Percentiles rank a stretch among this genome's conserved stretches.
Evolutionary conservation across 495 filamentous ascomycete genomes (phyloP).

Genomic region (Penicillium tannophilum): DNA sequence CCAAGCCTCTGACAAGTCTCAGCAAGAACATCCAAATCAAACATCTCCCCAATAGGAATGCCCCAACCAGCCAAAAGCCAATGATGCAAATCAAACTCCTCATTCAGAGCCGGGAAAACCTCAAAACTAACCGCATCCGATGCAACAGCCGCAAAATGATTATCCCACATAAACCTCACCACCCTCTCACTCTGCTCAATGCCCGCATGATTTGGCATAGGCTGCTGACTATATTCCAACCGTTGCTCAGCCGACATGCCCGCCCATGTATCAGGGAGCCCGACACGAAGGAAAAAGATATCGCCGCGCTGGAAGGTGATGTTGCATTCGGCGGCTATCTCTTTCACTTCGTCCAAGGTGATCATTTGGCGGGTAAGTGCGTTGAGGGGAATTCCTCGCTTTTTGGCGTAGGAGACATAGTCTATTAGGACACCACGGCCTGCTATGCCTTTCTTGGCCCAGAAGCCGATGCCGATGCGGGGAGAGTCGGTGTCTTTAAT

Average conservation of each 20-base stretch:
- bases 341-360: slow-evolving; percentile 51
- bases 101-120: slow-evolving; percentile 57
- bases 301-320: slow-evolving; percentile 62
- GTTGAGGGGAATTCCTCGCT: slow-evolving; percentile 51
- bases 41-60: slow-evolving; percentile 66
- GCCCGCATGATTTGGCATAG: slow-evolving; percentile 57
- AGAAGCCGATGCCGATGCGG: slow-evolving; percentile 52
- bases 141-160: slow-evolving; percentile 67
- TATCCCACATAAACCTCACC: slow-evolving; percentile 68
- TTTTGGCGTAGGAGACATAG: slow-evolving; percentile 51
- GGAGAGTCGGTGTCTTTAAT: slow-evolving; percentile 54
- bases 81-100: slow-evolving; percentile 61
- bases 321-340: slow-evolving; percentile 58
- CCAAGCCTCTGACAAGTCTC: slow-evolving; percentile 53
- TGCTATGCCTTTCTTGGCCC: slow-evolving; percentile 54
- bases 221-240: slow-evolving; percentile 38
- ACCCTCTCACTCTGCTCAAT: slow-evolving; percentile 66
- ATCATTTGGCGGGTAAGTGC: slow-evolving; percentile 64
- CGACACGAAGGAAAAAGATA: slow-evolving; percentile 74
- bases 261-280: slow-evolving; percentile 54
- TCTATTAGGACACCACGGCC: slow-evolving; percentile 59
- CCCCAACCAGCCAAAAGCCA: slow-evolving; percentile 70
- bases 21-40: slow-evolving; percentile 61
- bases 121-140: slow-evolving; percentile 69
- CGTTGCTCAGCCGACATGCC: slow-evolving; percentile 42